Base-by-base conservation (phyloP, 1,139 yeast genomes). In the Blastobotrys proliferans region DNA sequence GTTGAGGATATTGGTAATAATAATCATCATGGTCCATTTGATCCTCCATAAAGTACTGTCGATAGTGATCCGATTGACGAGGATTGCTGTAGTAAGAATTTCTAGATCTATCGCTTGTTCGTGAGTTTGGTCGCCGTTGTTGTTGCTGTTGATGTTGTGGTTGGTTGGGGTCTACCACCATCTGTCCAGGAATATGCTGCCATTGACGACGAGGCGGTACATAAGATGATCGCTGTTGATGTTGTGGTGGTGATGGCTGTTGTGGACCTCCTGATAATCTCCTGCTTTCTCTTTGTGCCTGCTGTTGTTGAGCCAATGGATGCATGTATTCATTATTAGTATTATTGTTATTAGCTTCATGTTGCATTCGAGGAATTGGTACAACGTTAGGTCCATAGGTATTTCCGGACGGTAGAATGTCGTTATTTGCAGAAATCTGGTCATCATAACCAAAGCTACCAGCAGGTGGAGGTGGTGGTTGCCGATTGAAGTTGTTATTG, bases 381-480 rank as follows among this genome's bases (percentile, higher is more conserved):
- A 57, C 58, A 1, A 56, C 62, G 28, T 55, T 62, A 13, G 68
- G 57, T 16, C 66, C 66, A 38, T 55, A 65, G 16, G 33, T 40
- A n/a, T 36, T 33, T 40, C 49, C 52, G 35, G 49, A 50, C 34
- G 57, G 51, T 21, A 57, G 52, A 1, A 50, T 48, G 9, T 30
- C n/a, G n/a, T n/a, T n/a, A n/a, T n/a, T n/a, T n/a, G n/a, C n/a
- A n/a, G n/a, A n/a, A n/a, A n/a, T 60, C 25, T 61, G 66, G 3
- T 62, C 56, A 4, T 63, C 66, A 14, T 54, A 42, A 17, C 58
- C 42, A 30, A 54, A 57, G 1, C 59, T 52, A 8, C 66, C 66
- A n/a, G 65, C 66, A 13, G 64, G 63, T 10, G 36, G 36, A 19
- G 24, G 21, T 24, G 18, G 29, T 37, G 13, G 48, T 35, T 10